A percentile compares a stretch with the other conserved stretches of the same genome.
Evolutionary conservation across 371 early-diverging fungal genomes (phyloP).

Genomic region (Mucor ambiguus): DNA sequence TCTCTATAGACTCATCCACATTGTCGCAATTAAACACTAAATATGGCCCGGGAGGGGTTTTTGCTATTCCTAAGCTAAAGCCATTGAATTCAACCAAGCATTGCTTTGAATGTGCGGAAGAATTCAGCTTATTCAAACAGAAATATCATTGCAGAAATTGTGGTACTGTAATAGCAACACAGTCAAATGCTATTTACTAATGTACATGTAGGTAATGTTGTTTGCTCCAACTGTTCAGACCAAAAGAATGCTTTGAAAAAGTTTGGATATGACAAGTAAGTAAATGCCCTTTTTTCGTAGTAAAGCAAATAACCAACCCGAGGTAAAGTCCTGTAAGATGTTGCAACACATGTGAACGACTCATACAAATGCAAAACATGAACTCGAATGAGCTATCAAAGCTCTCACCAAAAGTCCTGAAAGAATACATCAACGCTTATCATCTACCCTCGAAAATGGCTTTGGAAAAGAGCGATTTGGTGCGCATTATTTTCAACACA

Average conservation of each 20-base stretch:
- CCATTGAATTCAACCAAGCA: conserved; percentile 28
- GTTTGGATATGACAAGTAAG: conserved; percentile 57
- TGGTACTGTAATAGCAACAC: conserved; percentile 32
- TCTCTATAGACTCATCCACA: background rate
- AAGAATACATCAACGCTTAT: conserved; percentile 45
- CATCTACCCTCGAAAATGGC: conserved; percentile 38
- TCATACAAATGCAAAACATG: conserved; percentile 49
- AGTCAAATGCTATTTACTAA: background rate
- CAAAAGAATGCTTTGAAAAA: conserved; percentile 40
- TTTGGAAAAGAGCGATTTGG: conserved; percentile 47
- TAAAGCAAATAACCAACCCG: background rate
- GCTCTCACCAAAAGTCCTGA: conserved; percentile 36
- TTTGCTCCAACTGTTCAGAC: conserved; percentile 48
- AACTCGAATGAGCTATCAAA: conserved; percentile 30
- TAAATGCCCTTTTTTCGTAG: background rate
- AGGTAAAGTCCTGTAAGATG: conserved; percentile 42
- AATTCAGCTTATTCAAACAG: conserved; percentile 44
- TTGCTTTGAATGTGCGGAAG: conserved; percentile 42
- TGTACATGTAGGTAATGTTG: conserved; percentile 39
- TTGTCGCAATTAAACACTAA: conserved; percentile 21
- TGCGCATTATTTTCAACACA: conserved; percentile 45
- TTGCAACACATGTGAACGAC: conserved; percentile 43
- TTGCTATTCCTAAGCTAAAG: conserved; percentile 43
- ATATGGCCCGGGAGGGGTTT: conserved; percentile 48
- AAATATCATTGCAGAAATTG: conserved; percentile 55